phyloP scores from a whole-genome alignment of 2,329 filamentous ascomycete species.

The Fusarium sp. region DNA sequence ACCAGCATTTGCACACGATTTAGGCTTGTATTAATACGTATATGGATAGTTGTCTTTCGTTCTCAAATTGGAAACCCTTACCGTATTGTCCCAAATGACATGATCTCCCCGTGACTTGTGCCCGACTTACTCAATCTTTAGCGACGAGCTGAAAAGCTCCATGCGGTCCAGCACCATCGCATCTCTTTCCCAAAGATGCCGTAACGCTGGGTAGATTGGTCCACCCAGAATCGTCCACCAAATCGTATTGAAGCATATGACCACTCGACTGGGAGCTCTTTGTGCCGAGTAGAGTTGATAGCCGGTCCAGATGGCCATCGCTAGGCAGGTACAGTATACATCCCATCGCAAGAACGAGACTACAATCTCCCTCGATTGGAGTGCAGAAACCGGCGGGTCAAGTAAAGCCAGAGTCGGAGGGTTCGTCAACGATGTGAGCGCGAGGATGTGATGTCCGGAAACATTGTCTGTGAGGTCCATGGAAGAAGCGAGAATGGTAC shows the following conservation, averaged over 20 bases:
- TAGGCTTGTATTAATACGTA: not conserved
- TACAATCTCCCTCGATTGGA: constrained; percentile 20
- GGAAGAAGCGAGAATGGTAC: constrained; percentile 5
- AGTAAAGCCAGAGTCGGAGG: constrained; percentile 27
- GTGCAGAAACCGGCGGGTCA: constrained; percentile 2
- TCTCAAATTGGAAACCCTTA: not conserved
- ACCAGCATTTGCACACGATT: not conserved
- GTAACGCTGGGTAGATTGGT: constrained; percentile 28
- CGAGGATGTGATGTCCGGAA: constrained; percentile 21
- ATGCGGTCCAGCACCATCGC: not conserved
- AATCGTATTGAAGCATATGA: not conserved
- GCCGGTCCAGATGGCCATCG: constrained; percentile 25
- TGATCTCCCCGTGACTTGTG: not conserved
- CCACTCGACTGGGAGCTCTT: not conserved
- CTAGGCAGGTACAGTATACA: constrained; percentile 31
- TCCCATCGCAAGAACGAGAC: constrained; percentile 36
- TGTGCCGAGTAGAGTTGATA: constrained; percentile 15
- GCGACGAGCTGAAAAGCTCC: not conserved
- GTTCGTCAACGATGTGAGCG: constrained; percentile 15
- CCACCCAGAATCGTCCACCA: constrained; percentile 21
- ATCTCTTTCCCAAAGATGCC: constrained; percentile 29
- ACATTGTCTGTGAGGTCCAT: not conserved
- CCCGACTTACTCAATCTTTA: constrained; percentile 7
- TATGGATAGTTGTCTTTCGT: not conserved
- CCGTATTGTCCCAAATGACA: not conserved